Evolutionary conservation across 2,329 filamentous ascomycete species (phyloP).

Genomic region (Claviceps africana): DNA sequence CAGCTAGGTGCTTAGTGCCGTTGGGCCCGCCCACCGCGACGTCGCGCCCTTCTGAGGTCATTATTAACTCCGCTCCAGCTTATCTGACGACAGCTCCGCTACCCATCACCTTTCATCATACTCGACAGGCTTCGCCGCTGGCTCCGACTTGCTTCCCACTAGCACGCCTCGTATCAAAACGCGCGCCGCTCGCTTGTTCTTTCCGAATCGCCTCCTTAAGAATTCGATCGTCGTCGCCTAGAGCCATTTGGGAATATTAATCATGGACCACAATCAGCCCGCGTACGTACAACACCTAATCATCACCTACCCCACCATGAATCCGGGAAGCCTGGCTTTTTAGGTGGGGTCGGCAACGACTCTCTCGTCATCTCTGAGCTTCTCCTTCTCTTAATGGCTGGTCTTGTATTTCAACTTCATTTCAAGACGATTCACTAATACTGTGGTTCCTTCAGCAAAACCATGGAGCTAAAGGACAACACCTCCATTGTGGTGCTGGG

Average conservation of each 20-base stretch:
- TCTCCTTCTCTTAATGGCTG: not conserved
- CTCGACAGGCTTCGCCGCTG: not conserved
- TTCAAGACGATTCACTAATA: slow-evolving; percentile 5
- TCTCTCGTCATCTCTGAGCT: slow-evolving; percentile 1
- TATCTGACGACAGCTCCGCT: slow-evolving; percentile 5
- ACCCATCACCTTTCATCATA: slow-evolving; percentile 5
- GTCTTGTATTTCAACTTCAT: not conserved
- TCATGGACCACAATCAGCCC: slow-evolving; percentile 8
- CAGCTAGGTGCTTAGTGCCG: not conserved
- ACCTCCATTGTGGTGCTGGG: slow-evolving; percentile 93
- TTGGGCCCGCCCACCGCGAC: not conserved
- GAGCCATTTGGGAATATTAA: slow-evolving; percentile 7
- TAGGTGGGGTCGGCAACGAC: slow-evolving; percentile 3
- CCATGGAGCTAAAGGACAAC: slow-evolving; percentile 95
- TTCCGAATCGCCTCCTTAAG: not conserved
- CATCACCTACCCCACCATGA: slow-evolving; percentile 6
- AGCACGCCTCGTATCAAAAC: not conserved
- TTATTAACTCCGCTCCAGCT: slow-evolving; percentile 9
- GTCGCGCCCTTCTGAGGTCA: slow-evolving; percentile 5
- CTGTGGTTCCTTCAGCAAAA: slow-evolving; percentile 33
- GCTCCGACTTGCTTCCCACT: not conserved
- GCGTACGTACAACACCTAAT: slow-evolving; percentile 6
- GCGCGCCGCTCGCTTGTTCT: not conserved
- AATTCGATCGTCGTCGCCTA: slow-evolving; percentile 1
- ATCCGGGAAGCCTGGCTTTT: slow-evolving; percentile 4